A percentile compares a stretch with the other conserved stretches of the same genome.
phyloP scores from a whole-genome alignment of 805 yeast genomes.

The Saccharomycopsis vini region DNA sequence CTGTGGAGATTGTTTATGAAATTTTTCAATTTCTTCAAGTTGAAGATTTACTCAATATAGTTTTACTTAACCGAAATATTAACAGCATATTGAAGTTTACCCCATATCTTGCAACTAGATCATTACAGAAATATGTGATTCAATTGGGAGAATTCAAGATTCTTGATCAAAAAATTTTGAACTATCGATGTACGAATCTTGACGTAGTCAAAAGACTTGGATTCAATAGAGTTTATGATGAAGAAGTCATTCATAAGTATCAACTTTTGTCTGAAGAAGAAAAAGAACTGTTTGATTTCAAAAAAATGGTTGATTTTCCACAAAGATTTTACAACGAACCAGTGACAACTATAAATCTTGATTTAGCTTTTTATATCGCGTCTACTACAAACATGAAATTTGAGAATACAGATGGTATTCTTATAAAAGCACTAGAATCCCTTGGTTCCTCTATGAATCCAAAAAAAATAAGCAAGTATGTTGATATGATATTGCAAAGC shows the following conservation, averaged over 20 bases:
- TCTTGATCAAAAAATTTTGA: not conserved
- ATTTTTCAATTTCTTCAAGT: not conserved
- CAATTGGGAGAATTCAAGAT: no score
- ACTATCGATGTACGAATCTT: not conserved
- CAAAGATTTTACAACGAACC: not conserved
- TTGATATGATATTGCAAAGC: no score
- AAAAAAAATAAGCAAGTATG: no score
- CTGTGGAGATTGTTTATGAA: slow-evolving; percentile 1
- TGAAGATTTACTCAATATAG: not conserved
- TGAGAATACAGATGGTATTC: not conserved
- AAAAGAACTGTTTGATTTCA: no score
- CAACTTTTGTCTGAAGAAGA: no score
- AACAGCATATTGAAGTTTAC: no score
- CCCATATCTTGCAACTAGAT: no score
- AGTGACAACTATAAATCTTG: no score
- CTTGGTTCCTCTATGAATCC: no score
- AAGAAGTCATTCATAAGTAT: not conserved
- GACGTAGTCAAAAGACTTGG: not conserved
- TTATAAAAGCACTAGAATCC: no score
- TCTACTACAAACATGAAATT: not conserved
- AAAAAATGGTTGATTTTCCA: not conserved
- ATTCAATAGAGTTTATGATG: not conserved
- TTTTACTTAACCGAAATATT: no score
- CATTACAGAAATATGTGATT: no score
- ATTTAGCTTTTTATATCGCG: not conserved